Evolutionary conservation across 208 protist species (phyloP).

Genomic region (Wallacemonas rigidus): DNA sequence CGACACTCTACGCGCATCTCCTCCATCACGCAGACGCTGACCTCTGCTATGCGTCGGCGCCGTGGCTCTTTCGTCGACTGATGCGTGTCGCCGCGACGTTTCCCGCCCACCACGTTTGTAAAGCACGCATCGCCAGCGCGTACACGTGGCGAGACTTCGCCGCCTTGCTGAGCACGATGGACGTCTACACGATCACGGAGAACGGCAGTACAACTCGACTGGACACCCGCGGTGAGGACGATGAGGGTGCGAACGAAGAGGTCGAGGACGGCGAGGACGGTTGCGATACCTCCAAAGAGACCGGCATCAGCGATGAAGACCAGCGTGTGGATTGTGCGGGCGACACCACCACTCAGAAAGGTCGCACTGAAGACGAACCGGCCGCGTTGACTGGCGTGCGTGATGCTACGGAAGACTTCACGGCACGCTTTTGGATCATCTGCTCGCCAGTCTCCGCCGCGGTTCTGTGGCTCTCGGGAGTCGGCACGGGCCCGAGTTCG

Average conservation of each 20-base stretch:
- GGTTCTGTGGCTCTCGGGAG: not conserved
- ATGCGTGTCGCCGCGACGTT: constrained; percentile 8
- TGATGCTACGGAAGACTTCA: not conserved
- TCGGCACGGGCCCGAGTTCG: not conserved
- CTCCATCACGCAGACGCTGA: not conserved
- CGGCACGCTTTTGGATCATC: constrained; percentile 3
- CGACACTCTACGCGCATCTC: not conserved
- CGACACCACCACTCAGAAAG: no score
- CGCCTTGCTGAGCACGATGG: not conserved
- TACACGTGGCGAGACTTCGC: constrained; percentile 10
- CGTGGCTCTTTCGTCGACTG: constrained; percentile 1
- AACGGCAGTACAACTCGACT: not conserved
- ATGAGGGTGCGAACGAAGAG: not conserved
- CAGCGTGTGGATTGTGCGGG: no score
- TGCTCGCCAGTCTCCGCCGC: not conserved
- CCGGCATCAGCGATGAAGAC: no score
- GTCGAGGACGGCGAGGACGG: not conserved
- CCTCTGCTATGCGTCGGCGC: not conserved
- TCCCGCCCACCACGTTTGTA: not conserved
- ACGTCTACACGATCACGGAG: constrained; percentile 6
- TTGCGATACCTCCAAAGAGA: not conserved
- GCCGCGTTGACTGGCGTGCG: not conserved
- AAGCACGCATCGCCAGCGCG: not conserved
- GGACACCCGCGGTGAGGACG: not conserved
- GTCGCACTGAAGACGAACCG: not conserved